These are phyloP conservation scores for Termitomyces sp. DNA, from an alignment of 768 basidiomycete genomes.

Conservation along the genomic window DNA sequence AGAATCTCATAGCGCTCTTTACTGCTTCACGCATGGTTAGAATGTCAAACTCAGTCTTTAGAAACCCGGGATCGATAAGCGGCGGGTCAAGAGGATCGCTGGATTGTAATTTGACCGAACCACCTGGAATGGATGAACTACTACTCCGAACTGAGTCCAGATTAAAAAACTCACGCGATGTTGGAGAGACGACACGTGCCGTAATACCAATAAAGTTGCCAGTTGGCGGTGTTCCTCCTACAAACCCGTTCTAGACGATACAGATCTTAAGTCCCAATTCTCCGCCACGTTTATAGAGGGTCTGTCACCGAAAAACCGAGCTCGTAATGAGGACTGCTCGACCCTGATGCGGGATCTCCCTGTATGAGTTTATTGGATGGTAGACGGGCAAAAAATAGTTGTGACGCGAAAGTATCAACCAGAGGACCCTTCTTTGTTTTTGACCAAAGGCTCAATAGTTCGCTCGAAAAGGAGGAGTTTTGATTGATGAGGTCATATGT, in stretches of 20 bases:
- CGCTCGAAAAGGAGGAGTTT: constrained; percentile 12
- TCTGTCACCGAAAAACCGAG: constrained; percentile 11
- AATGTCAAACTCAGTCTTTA: constrained; percentile 11
- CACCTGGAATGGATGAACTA: constrained; percentile 3
- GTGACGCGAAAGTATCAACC: constrained; percentile 14
- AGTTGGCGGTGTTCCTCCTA: constrained; percentile 4
- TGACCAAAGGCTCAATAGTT: constrained; percentile 16
- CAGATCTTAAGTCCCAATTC: not conserved
- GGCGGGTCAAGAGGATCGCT: constrained; percentile 9
- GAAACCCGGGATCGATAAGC: constrained; percentile 13
- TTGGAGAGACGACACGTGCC: constrained; percentile 14
- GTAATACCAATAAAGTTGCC: constrained; percentile 13
- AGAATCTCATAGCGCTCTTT: constrained; percentile 11
- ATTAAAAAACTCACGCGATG: constrained; percentile 9
- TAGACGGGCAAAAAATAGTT: constrained; percentile 16
- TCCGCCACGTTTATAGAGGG: not conserved
- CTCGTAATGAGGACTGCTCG: constrained; percentile 20
- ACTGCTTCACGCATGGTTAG: constrained; percentile 11
- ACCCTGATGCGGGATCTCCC: constrained; percentile 20
- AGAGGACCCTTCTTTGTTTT: constrained; percentile 18
- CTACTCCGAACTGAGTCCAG: not conserved
- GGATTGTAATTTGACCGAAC: constrained; percentile 8
- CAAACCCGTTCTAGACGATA: constrained; percentile 10
- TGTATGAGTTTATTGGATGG: constrained; percentile 4
- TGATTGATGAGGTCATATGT: constrained; percentile 15